Evolutionary conservation across 1,139 yeast species (phyloP), one percentile per base, ranked within the genome.

Genomic region (Meyerozyma smithsonii): DNA sequence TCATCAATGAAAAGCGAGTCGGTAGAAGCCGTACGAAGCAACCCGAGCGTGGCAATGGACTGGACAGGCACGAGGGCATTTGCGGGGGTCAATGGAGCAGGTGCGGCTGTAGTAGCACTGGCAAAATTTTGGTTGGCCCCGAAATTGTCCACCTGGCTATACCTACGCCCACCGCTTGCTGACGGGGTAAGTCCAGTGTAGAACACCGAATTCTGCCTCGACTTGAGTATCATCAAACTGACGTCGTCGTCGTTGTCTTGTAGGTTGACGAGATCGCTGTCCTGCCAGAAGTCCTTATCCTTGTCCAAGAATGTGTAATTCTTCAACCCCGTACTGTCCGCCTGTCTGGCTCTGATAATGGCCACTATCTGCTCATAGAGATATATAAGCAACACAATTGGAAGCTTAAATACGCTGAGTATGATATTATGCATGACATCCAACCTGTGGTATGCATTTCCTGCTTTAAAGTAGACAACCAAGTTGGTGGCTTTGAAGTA

Each of bases 401-500:
- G 76, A 18, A 59, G 51, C 45, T 66, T 59, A 49, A 64, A 54
- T 16, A 56, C 23, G 39, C 53, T 56, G 42, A 62, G 54, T 5
- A 56, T 39, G 26, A 28, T 35, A 34, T 47, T 47, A 25, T 45
- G 38, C 20, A 40, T 28, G 25, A 33, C 18, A 35, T 37, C 36
- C 44, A 38, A 14, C 33, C 34, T 36, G 45, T 35, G 41, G 17
- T 48, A 47, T 5, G 41, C 34, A 19, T 47, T 47, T 20, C 55
- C 52, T 34, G 51, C 45, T 30, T 52, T 56, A 42, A 58, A 47
- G 43, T 67, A 67, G 18, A 69, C 56, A 3, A 68, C 58, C 38
- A 69, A 49, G 45, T 70, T 69, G 14, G 64, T 60, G 7, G 73
- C 58, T 46, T 66, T 68, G 45, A 66, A 64, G 41, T 64, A 69